Base-by-base conservation (phyloP, 306 rosid genomes). In the Oemleria cerasiformis region DNA sequence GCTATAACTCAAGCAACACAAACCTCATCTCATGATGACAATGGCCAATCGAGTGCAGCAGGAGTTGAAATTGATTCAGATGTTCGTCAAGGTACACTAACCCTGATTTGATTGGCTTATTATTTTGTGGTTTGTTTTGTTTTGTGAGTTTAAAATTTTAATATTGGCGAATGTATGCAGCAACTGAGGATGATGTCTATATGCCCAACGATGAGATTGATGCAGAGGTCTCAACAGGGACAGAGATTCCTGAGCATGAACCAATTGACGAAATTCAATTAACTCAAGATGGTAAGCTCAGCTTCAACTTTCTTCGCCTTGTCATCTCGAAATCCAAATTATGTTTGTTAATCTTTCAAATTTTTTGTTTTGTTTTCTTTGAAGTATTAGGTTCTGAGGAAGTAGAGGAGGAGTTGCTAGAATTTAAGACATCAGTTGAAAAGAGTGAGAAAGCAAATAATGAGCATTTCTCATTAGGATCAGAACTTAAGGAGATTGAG, bases 171-270 rank as follows among this genome's bases (percentile, higher is more conserved):
- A 30, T 79, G 65, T 16, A 48, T 80, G 82, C 84, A 86, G 95
- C 70, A 9, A 72, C 78, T 58, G 92, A 85, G 64, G 90, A 77
- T 74, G 88, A 78, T 59, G 68, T 81, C 56, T 75, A 81, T 77
- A 78, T 75, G 84, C 81, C 68, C 45, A 77, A 64, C 38, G 81
- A 89, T 65, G 96, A 89, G 74, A 80, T 43, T 73, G 96, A 91
- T 68, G 87, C 84, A 58, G 97, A 91, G 62, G 85, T 94, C 59
- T 89, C 95, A 63, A 89, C 82, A 42, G 98, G 95, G 76, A 84
- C 96, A 55, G 92, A 94, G 42, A 94, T 94, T 91, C 96, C 94
- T 73, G 97, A 91, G 58, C 96, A 83, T 23, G 91, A 90, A 36
- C 88, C 64, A 6, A 82, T 81, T 38, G 91, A 89, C 54, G 93